Conservation (phyloP, 495 filamentous ascomycete species). For the Penicillium angulare region DNA sequence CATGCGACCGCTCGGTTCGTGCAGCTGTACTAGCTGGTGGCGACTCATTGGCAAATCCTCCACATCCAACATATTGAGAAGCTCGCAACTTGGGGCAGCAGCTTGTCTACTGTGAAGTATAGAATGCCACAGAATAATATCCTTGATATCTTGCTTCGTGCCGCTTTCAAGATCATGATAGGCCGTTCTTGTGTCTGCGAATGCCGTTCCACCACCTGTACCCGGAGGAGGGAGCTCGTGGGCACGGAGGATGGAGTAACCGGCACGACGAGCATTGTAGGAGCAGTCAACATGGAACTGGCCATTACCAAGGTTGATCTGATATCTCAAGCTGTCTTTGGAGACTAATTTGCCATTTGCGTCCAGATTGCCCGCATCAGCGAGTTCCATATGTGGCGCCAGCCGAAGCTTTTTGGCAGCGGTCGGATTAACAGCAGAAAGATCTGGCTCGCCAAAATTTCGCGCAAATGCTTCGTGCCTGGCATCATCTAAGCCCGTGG, state of each 20-base stretch:
- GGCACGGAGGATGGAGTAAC: not conserved
- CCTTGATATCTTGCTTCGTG: not conserved
- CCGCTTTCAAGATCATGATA: not conserved
- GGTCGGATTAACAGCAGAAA: not conserved
- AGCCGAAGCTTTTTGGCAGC: not conserved
- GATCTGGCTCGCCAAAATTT: not conserved
- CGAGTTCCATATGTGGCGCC: not conserved
- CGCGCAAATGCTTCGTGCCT: not conserved
- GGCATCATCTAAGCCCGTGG: not conserved
- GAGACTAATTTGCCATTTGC: not conserved
- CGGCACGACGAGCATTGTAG: not conserved
- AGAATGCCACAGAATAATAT: not conserved
- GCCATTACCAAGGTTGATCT: not conserved
- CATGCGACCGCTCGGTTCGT: not conserved
- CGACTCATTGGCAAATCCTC: not conserved
- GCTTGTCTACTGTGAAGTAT: not conserved
- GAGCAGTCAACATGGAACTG: not conserved
- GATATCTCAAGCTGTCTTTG: not conserved
- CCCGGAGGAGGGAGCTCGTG: not conserved
- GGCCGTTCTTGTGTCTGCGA: not conserved
- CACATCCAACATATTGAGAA: not conserved
- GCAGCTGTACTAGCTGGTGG: not conserved
- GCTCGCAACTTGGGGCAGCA: not conserved
- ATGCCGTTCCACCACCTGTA: not conserved
- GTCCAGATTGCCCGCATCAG: not conserved